A percentile compares a stretch with the other conserved stretches of the same genome.
phyloP scores from a whole-genome alignment of 228 moss, liverwort and hornwort species.

The Sphagnum fallax region DNA sequence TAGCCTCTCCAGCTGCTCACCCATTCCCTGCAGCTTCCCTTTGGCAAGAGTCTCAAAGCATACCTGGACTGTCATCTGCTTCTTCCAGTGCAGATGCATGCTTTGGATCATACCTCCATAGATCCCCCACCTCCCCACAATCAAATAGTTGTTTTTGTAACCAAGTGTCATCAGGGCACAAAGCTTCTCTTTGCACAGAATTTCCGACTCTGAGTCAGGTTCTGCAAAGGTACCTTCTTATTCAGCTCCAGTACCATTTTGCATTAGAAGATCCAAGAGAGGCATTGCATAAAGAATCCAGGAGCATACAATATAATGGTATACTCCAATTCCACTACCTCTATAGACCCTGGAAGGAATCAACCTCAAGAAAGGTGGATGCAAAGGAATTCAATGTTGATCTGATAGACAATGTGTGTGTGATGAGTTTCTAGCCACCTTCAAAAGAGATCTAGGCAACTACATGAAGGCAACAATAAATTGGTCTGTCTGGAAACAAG shows the following conservation, averaged over 20 bases:
- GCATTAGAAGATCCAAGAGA: background rate
- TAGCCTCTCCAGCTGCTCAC: constrained; percentile 4
- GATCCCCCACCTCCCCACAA: constrained; percentile 43
- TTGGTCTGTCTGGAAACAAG: too few relatives aligned
- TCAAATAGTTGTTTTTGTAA: constrained; percentile 52
- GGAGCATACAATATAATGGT: too few relatives aligned
- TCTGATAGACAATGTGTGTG: too few relatives aligned
- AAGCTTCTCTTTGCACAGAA: constrained; percentile 35
- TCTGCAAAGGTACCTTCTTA: constrained; percentile 34
- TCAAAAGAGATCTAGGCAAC: too few relatives aligned
- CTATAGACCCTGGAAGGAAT: background rate
- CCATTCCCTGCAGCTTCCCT: constrained; percentile 22
- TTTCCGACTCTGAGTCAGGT: constrained; percentile 33
- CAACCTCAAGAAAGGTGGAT: too few relatives aligned
- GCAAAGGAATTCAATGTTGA: too few relatives aligned
- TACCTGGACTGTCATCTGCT: constrained; percentile 51
- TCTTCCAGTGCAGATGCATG: constrained; percentile 58
- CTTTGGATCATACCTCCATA: constrained; percentile 50
- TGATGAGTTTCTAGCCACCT: too few relatives aligned
- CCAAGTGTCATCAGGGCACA: constrained; percentile 40
- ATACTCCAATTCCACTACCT: background rate
- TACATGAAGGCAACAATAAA: too few relatives aligned
- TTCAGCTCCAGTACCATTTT: constrained; percentile 16
- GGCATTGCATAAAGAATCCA: background rate
- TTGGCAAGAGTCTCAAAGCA: constrained; percentile 30